Evolutionary conservation across 257 asterid genomes (phyloP), one percentile per base, ranked within the genome.

Genomic region (Solanum tacnaense): DNA sequence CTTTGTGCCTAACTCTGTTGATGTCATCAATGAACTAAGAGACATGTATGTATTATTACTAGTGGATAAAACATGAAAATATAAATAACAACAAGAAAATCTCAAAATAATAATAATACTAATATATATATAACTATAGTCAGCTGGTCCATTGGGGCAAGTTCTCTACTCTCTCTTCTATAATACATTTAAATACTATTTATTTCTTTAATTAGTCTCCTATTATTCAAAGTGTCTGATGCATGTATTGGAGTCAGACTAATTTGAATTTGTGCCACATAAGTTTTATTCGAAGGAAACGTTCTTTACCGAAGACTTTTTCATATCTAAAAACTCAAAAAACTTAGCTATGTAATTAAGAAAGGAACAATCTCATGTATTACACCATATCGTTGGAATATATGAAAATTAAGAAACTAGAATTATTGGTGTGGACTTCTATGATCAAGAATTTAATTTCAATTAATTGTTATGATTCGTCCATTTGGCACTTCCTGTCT

Each of bases 21-120:
- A 49, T 36, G 71, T 82, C 86, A 82, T 82, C 86, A 49, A 85
- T 20, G 71, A 27, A 84, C 68, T 56, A 21, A 73, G 32, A 56
- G 78, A 73, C 89, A 75, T 89, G 82, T 76, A 67, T 84, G 88
- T n/a, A 88, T 79, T 25, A 41, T 82, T 46, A 49, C 86, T 49
- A 36, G 75, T 44, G 87, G 84, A 84, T 29, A 35, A 87, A 84
- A 84, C 83, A 85, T 68, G 88, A 85, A 62, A 70, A 68, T 10
- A 67, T 70, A 35, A 56, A 46, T 13, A 46, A 46, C 7, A 46
- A 84, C 0, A 15, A 44, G 9, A 41, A 34, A 8, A 18, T 16
- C 2, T 46, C 41, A 29, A 70, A 70, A 70, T 4, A 44, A 81
- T 27, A 81, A 4, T 27, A 29, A 41, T 41, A 39, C 18, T 46